These are phyloP conservation scores for Trichosporon ovoides DNA, from an alignment of 1,284 basidiomycete genomes.

Conservation along the genomic window DNA sequence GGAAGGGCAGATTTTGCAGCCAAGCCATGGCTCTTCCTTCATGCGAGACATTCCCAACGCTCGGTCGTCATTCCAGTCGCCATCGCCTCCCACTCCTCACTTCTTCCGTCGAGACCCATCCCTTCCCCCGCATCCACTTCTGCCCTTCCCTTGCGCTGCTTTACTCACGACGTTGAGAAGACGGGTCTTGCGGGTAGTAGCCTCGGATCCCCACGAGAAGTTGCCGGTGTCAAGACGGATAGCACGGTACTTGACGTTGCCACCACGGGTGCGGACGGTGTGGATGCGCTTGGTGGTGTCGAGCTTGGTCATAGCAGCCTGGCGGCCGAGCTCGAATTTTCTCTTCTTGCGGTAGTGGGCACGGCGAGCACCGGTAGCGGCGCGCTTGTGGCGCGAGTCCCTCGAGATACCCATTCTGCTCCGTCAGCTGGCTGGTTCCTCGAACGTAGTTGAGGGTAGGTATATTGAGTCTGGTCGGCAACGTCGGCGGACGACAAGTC, in stretches of 20 bases:
- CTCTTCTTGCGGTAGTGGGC: constrained; percentile 93
- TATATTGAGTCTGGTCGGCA: neutral
- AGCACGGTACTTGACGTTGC: constrained; percentile 87
- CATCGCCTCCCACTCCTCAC: neutral
- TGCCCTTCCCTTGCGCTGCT: neutral
- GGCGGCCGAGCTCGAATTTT: constrained; percentile 97
- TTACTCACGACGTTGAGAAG: constrained; percentile 84
- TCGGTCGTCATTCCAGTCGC: neutral
- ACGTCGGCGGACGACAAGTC: neutral
- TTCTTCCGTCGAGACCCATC: neutral
- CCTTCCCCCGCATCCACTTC: neutral
- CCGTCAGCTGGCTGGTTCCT: neutral
- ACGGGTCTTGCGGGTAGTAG: constrained; percentile 85
- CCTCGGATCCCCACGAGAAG: constrained; percentile 94
- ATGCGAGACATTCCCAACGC: too few relatives aligned
- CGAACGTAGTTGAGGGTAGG: neutral
- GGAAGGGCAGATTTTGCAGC: neutral
- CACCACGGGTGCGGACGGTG: constrained; percentile 85
- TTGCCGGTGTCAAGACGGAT: constrained; percentile 90
- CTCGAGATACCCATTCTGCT: constrained; percentile 72
- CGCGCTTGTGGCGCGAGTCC: constrained; percentile 90
- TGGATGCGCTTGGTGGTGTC: constrained; percentile 82
- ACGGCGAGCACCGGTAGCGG: constrained; percentile 84
- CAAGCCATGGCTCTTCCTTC: neutral
- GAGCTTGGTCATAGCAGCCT: constrained; percentile 90